Evolutionary conservation across 73 alveolate species (phyloP), one percentile per base, ranked within the genome.

Genomic region (Halteria grandinella): DNA sequence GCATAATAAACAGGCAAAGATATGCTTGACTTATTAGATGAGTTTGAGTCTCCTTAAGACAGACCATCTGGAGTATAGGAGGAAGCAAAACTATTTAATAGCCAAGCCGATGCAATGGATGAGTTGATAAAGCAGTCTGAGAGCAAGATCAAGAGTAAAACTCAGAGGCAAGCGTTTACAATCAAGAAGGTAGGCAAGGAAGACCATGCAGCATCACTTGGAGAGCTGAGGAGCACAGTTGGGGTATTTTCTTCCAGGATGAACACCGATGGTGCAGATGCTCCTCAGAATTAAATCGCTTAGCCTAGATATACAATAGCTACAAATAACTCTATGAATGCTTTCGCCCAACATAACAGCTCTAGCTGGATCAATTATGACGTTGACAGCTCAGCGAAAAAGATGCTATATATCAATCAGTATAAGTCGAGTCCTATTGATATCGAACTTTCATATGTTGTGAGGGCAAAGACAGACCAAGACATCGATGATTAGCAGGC

Each of bases 371-470:
- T 66, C 12, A 66, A 66, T 28, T 66, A 66, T 43, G 47, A 66
- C 15, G 47, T 66, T 21, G 66, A 66, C 4, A 27, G 23, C 34
- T 45, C 43, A 47, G 66, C 62, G 25, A 66, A 66, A 33, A 66
- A 66, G n/a, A n/a, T n/a, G 49, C 50, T 66, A 12, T 66, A 66
- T 52, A 66, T 66, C 28, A 51, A 33, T 7, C 69, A 66, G 21
- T 66, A 66, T 25, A 66, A 66, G 29, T 66, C 80, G 6, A 63
- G 83, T 37, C 83, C 89, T 23, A 20, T 69, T 5, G 82, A 70
- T 17, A 80, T 53, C 34, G 75, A 57, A 23, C 51, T 75, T 14
- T 58, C 87, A 1, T 75, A 58, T 36, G 27, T 58, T 15, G 20
- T 71, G 2, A 55, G 79, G 27, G 66, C 40, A 50, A 75, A 58